A percentile compares a stretch with the other conserved stretches of the same genome.
Conservation (phyloP, 768 basidiomycete species). For the Russula griseocarnosa region DNA sequence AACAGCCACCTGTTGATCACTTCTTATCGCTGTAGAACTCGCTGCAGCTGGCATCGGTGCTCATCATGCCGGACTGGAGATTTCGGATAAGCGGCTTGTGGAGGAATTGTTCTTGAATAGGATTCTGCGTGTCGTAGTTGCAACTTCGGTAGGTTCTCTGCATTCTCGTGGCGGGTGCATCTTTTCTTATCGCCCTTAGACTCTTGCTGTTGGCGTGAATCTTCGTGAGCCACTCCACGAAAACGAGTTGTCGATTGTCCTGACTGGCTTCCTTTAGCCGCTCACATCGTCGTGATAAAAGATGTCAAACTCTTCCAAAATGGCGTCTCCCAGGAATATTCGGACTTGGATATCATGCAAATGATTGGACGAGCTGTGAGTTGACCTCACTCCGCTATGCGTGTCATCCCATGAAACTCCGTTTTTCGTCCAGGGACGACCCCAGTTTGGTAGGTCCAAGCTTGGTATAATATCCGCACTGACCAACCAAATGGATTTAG, state of each 20-base stretch:
- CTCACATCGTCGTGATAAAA: slow-evolving; percentile 89
- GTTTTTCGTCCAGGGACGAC: slow-evolving; percentile 58
- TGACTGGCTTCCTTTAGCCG: slow-evolving; percentile 48
- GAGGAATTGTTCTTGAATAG: slow-evolving; percentile 72
- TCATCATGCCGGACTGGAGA: slow-evolving; percentile 84
- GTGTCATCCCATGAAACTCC: not conserved
- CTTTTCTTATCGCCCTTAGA: slow-evolving; percentile 45
- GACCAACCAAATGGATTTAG: slow-evolving; percentile 37
- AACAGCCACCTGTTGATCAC: not conserved
- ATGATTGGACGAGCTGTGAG: slow-evolving; percentile 93
- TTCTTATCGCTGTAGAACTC: slow-evolving; percentile 43
- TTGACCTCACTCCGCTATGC: not conserved
- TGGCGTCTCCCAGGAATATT: slow-evolving; percentile 69
- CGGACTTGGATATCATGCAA: slow-evolving; percentile 89
- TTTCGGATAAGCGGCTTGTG: slow-evolving; percentile 65
- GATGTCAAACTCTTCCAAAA: slow-evolving; percentile 82
- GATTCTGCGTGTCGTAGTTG: slow-evolving; percentile 61
- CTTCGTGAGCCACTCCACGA: slow-evolving; percentile 54
- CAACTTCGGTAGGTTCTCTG: slow-evolving; percentile 66
- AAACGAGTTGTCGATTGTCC: not conserved
- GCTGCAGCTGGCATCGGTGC: slow-evolving; percentile 76
- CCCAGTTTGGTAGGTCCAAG: slow-evolving; percentile 69
- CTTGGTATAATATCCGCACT: not conserved
- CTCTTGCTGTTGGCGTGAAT: slow-evolving; percentile 94
- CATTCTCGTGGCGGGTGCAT: not conserved